Evolutionary conservation across 768 basidiomycete species (phyloP), one percentile per base, ranked within the genome.

Genomic region (Tylopilus plumbeoviolaceoides): DNA sequence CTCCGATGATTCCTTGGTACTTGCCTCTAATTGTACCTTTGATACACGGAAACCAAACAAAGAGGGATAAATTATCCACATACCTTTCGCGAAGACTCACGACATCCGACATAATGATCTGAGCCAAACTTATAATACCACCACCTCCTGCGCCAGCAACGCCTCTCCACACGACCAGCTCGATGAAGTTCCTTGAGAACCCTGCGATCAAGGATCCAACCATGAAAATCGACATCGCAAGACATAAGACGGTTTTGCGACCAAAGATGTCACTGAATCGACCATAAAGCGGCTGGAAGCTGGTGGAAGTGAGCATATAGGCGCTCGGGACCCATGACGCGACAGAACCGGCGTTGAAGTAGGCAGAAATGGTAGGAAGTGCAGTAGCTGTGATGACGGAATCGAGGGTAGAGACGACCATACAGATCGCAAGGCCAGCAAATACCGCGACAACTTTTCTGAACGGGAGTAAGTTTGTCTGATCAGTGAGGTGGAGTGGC

Each of bases 301-400:
- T 57, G 44, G 65, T 65, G 0, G 81, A 82, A 0, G 85, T 87
- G 44, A 87, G 70, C 31, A 90, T 75, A 59, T 88, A 89, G 0
- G 80, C 79, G 0, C 85, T 84, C 0, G 85, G 87, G 3, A 89
- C 85, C 87, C 85, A 89, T 7, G 82, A 83, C 3, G 53, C 49
- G 21, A 66, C 39, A 44, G 63, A 59, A 7, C 63, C 63, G 0
- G 86, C 81, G 47, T 83, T 73, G 68, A 89, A 89, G 3, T 78
- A 76, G 21, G 76, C 60, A 5, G 86, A 82, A 41, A 89, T 81
- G 0, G 82, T 86, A 0, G 87, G 85, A 15, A 90, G 70, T 1
- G 86, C 83, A 0, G 87, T 89, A 0, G 85, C 84, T 7, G 87
- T 81, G 44, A 88, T 83, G 9, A 87, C 86, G 10, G 86, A 84